Evolutionary conservation across 2,329 filamentous ascomycete species (phyloP).

Genomic region (Pyricularia grisea): DNA sequence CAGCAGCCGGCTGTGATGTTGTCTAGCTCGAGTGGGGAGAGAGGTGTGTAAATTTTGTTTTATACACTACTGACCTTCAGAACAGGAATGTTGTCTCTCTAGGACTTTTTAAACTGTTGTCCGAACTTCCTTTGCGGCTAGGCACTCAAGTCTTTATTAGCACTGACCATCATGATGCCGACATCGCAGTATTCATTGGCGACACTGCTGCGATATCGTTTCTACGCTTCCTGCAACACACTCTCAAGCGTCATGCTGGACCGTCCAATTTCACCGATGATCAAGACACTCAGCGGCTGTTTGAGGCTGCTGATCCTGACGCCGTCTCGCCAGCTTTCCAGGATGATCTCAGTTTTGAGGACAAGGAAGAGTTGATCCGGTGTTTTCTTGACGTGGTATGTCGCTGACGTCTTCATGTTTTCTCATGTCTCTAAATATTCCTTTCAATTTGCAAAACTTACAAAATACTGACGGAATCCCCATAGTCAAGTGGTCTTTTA

Average conservation of each 20-base stretch:
- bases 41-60: neutral
- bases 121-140: neutral
- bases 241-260: constrained; percentile 7
- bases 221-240: constrained; percentile 8
- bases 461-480: no score
- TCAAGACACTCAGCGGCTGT: neutral
- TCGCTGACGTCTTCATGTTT: neutral
- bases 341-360: neutral
- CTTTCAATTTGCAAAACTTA: no score
- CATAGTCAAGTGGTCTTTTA: neutral
- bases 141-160: no score
- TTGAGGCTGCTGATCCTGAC: neutral
- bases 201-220: constrained; percentile 11
- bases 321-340: neutral
- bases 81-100: no score
- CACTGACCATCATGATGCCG: neutral
- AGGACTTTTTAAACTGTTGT: neutral
- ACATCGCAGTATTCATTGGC: constrained; percentile 7
- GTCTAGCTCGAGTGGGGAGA: constrained; percentile 1
- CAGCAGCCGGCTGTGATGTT: neutral
- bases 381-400: neutral
- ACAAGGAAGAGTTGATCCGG: neutral
- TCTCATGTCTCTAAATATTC: neutral
- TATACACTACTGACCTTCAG: neutral
- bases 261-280: constrained; percentile 10